Percentiles rank a stretch among this genome's conserved stretches.
Evolutionary conservation across 441 rosid genomes (phyloP).

Genomic region (Euphorbia schlechtendalii): DNA sequence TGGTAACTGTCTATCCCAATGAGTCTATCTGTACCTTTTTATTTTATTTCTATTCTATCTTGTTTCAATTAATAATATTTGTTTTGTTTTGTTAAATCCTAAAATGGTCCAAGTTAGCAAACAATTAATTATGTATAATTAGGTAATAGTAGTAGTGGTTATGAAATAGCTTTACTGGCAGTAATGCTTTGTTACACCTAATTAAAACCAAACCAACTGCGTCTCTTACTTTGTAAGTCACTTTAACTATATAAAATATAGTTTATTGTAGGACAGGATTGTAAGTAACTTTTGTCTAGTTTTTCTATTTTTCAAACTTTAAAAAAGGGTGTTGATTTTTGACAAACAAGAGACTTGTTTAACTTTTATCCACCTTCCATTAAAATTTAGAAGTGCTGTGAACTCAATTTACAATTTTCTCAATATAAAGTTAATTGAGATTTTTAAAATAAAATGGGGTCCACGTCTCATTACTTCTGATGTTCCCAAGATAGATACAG

Average conservation of each 20-base stretch:
- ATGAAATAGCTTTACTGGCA: too few species aligned
- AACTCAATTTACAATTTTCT: too few species aligned
- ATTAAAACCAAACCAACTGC: slow-evolving; percentile 42
- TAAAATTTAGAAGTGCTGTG: too few species aligned
- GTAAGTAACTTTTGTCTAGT: too few species aligned
- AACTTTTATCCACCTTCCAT: too few species aligned
- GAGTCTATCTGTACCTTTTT: slow-evolving; percentile 26
- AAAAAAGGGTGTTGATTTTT: too few species aligned
- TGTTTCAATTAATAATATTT: background rate
- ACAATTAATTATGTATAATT: background rate
- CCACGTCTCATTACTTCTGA: slow-evolving; percentile 12
- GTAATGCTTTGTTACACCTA: slow-evolving; percentile 36
- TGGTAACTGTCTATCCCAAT: slow-evolving; percentile 36
- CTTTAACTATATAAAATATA: slow-evolving; percentile 14
- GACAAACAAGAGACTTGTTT: too few species aligned
- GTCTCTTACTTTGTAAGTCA: slow-evolving; percentile 55
- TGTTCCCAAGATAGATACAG: slow-evolving; percentile 28
- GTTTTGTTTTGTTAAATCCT: background rate
- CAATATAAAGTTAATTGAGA: too few species aligned
- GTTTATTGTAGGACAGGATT: too few species aligned
- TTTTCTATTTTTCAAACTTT: too few species aligned
- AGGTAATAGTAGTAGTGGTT: too few species aligned
- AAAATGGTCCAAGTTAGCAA: slow-evolving; percentile 16
- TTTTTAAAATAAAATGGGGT: slow-evolving; percentile 7
- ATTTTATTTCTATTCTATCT: slow-evolving; percentile 3